phyloP scores from a whole-genome alignment of 495 filamentous ascomycete species.

The Penicillium atrosanguineum region DNA sequence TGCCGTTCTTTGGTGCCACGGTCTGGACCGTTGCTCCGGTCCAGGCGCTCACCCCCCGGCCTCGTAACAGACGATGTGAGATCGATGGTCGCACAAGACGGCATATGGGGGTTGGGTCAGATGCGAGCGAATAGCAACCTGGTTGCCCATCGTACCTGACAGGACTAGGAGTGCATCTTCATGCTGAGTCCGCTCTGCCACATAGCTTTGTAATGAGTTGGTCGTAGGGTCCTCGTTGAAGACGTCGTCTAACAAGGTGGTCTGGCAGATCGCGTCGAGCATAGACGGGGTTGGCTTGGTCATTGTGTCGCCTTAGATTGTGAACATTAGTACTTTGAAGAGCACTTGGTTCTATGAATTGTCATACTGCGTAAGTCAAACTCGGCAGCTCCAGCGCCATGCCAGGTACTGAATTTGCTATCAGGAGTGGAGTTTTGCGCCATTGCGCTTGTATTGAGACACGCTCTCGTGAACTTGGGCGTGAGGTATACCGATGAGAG shows the following conservation, averaged over 20 bases:
- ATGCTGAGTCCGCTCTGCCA: slow-evolving; percentile 69
- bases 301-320: slow-evolving; percentile 62
- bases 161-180: slow-evolving; percentile 70
- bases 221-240: slow-evolving; percentile 82
- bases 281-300: slow-evolving; percentile 82
- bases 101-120: slow-evolving; percentile 49
- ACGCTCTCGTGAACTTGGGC: slow-evolving; percentile 24
- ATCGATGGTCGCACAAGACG: slow-evolving; percentile 46
- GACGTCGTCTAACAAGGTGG: slow-evolving; percentile 75
- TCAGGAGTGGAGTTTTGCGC: slow-evolving; percentile 8
- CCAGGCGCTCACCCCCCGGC: slow-evolving; percentile 49
- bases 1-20: slow-evolving; percentile 55
- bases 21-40: slow-evolving; percentile 43
- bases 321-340: neutral
- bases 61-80: slow-evolving; percentile 49
- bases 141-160: slow-evolving; percentile 83
- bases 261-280: slow-evolving; percentile 62
- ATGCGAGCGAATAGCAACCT: slow-evolving; percentile 48
- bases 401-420: slow-evolving; percentile 46
- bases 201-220: slow-evolving; percentile 63
- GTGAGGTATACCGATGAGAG: neutral
- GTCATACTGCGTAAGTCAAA: slow-evolving; percentile 57
- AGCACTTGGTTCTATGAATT: slow-evolving; percentile 13
- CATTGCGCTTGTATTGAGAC: slow-evolving; percentile 22
- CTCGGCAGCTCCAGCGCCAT: slow-evolving; percentile 58